Base-by-base conservation (phyloP, 768 basidiomycete species). In the Cytidiella melzeri region DNA sequence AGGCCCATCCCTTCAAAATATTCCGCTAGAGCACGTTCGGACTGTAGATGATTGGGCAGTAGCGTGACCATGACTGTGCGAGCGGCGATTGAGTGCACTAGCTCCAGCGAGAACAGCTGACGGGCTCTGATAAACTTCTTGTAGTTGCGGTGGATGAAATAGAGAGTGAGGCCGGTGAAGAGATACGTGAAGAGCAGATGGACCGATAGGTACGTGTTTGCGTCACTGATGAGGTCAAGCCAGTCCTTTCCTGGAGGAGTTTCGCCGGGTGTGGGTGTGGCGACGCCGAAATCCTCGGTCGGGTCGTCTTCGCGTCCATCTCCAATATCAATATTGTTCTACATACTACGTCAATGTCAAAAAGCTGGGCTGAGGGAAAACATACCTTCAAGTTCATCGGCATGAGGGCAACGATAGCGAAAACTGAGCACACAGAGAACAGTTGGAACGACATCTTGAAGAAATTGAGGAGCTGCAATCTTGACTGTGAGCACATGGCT, bases 131-230 rank as follows among this genome's bases (percentile, higher is more conserved):
- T 79, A 70, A 92, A 96, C 20, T 86, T 81, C 34, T 81, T 76
- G 65, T 93, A 98, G 65, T 94, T 96, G 55, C 81, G 80, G 73
- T 92, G 83, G 45, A 95, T 81, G 69, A 89, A 90, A 52, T 83
- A 83, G 49, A 98, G 77, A 1, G 92, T 78, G 45, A 97, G 80
- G 46, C 84, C 63, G 3, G 93, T 93, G 75, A 98, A 96, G 43
- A 95, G 71, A 66, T 94, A 96, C 1, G 95, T 93, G 75, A 97
- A 96, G 47, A 92, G 63, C 47, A 98, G 81, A 64, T 98, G 92
- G 11, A 92, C 73, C 1, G 88, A 83, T 45, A 92, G 83, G 59
- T 91, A 93, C 1, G 90, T 85, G 65, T 90, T 88, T 13, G 92
- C 87, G 62, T 95, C 90, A 57, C 80, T 87, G 61, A 95, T 84